Evolutionary conservation across 2,329 filamentous ascomycete genomes (phyloP).

Genomic region (Amauroascus niger): DNA sequence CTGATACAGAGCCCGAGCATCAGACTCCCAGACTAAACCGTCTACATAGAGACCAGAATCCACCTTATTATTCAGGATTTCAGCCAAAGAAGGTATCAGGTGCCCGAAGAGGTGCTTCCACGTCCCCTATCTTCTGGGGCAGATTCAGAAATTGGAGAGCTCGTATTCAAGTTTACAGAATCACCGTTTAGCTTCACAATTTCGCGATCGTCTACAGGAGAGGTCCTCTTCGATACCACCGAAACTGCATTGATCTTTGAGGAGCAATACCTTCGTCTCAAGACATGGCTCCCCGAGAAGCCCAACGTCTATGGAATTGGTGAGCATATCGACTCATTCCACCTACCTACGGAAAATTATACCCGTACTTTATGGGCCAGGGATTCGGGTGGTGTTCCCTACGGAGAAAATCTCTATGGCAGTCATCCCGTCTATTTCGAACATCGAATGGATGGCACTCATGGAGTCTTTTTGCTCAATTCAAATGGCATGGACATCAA

Average conservation of each 20-base stretch:
- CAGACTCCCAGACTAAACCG: neutral
- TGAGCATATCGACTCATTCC: slow-evolving; percentile 60
- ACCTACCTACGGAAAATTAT: slow-evolving; percentile 58
- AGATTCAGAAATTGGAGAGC: neutral
- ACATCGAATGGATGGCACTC: slow-evolving; percentile 41
- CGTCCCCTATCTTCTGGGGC: neutral
- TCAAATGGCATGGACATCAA: slow-evolving; percentile 2
- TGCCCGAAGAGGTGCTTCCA: neutral
- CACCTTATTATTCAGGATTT: neutral
- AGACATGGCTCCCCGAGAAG: slow-evolving; percentile 54
- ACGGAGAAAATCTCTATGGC: slow-evolving; percentile 57
- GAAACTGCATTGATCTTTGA: slow-evolving; percentile 60
- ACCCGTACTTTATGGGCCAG: slow-evolving; percentile 48
- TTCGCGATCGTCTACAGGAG: slow-evolving; percentile 49
- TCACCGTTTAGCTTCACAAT: slow-evolving; percentile 50
- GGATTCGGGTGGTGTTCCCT: neutral
- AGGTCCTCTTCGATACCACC: slow-evolving; percentile 58
- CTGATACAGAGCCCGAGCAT: no score
- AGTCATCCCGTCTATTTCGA: slow-evolving; percentile 71
- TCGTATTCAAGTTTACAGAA: slow-evolving; percentile 21
- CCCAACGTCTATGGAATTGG: slow-evolving; percentile 70
- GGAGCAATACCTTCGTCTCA: slow-evolving; percentile 68
- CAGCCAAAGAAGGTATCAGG: neutral
- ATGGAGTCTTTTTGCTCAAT: neutral
- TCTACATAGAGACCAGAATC: neutral